Base-by-base conservation (phyloP, 2,329 filamentous ascomycete genomes). In the Neofusicoccum cordaticola region DNA sequence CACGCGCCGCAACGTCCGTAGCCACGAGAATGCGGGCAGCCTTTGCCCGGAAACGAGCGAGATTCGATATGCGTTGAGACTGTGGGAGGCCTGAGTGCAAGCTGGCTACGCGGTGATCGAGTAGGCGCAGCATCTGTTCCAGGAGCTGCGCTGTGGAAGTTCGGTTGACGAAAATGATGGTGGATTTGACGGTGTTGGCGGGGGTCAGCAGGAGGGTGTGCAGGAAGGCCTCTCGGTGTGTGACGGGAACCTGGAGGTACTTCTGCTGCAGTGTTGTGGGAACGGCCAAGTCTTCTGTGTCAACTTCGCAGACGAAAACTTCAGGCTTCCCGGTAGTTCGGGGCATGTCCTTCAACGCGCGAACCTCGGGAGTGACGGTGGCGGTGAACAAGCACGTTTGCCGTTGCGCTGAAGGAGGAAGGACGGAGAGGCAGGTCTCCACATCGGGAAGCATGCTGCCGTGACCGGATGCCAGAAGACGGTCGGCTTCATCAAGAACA, bases 351-450 rank as follows among this genome's bases (percentile, higher is more conserved):
- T 96, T 95, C 66, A 98, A 80, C 2, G 92, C 91, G 57, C 92
- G 87, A 3, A 99, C 93, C 80, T 98, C 94, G 2, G 92, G 88
- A 0, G 95, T 98, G 48, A 99, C 88, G 1, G 95, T 99, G 15
- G 95, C 95, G 8, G 95, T 99, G 80, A 99, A 99, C 2, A 99
- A 86, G 15, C 96, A 86, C 0, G 94, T 99, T 77, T 99, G 93
- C n/a, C 95, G 86, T 72, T 92, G 83, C 1, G 85, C 80, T 4
- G 92, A 86, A 0, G 91, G 88, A 0, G 95, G 95, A 0, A 99
- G 84, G 1, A 89, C 88, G 2, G 87, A 88, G 3, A 99, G 83
- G 73, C 93, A 97, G 67, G 92, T 91, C 74, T 96, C 92, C 1
- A 99, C 88, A 72, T 97, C 95, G 4, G 92, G 90, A n/a, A 97